A percentile compares a stretch with the other conserved stretches of the same genome.
Conservation (phyloP, 192 early-diverging fungal species). For the Kickxella alabastrina region DNA sequence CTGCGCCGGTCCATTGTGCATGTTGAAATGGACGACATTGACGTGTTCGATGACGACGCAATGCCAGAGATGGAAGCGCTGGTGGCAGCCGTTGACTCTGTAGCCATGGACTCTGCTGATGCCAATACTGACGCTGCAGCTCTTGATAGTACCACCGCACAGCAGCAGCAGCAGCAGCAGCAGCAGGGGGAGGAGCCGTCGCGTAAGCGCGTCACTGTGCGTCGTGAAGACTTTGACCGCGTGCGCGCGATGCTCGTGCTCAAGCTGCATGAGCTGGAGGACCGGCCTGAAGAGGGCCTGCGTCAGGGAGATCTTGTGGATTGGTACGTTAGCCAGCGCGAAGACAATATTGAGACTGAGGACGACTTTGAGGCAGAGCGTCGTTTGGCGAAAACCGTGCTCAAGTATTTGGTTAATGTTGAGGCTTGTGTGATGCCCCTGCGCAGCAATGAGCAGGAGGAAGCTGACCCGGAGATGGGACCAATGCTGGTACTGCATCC, state of each 20-base stretch:
- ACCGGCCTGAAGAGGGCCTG: constrained; percentile 17
- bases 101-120: constrained; percentile 9
- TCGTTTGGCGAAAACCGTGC: constrained; percentile 62
- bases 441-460: constrained; percentile 6
- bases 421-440: constrained; percentile 55
- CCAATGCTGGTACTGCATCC: constrained; percentile 50
- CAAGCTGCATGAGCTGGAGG: constrained; percentile 41
- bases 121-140: background rate
- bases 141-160: constrained; percentile 1
- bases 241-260: constrained; percentile 54
- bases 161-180: constrained; percentile 31
- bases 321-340: constrained; percentile 70
- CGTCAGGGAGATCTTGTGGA: constrained; percentile 58
- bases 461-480: constrained; percentile 5
- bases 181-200: constrained; percentile 25
- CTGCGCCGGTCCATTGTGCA: constrained; percentile 87
- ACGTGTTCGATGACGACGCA: constrained; percentile 52
- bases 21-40: constrained; percentile 74
- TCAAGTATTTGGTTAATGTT: constrained; percentile 62
- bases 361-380: constrained; percentile 58
- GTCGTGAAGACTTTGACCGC: constrained; percentile 57
- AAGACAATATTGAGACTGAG: constrained; percentile 59
- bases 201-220: constrained; percentile 53
- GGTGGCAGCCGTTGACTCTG: background rate
- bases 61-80: background rate